Percentiles rank a stretch among this genome's conserved stretches.
These are phyloP conservation scores for Phytopythium kandeliae DNA, from an alignment of 352 stramenopile genomes.

Conservation along the genomic window DNA sequence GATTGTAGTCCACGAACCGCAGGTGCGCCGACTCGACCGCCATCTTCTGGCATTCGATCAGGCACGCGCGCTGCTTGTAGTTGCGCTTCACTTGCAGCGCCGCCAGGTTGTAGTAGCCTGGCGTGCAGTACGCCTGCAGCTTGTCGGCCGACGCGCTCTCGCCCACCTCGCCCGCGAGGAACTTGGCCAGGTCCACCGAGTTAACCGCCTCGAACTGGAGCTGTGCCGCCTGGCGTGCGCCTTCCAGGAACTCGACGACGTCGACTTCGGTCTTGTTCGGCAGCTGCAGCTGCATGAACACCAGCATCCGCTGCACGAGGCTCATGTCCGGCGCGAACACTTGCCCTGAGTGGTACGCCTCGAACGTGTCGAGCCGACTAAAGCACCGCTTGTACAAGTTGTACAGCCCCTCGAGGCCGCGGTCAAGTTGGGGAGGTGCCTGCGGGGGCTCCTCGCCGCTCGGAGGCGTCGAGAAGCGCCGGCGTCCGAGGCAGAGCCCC, in stretches of 20 bases:
- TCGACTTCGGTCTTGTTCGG: slow-evolving; percentile 28
- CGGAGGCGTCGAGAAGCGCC: slow-evolving; percentile 6
- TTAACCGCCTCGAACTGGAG: slow-evolving; percentile 32
- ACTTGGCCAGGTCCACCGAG: slow-evolving; percentile 25
- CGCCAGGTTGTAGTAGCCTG: slow-evolving; percentile 30
- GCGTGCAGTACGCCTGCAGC: slow-evolving; percentile 27
- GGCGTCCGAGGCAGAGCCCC: not conserved
- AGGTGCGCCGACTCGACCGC: slow-evolving; percentile 30
- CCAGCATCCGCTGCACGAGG: slow-evolving; percentile 6
- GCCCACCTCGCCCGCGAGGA: slow-evolving; percentile 17
- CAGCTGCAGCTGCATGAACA: slow-evolving; percentile 33
- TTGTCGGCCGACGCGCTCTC: slow-evolving; percentile 25
- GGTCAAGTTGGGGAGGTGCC: slow-evolving; percentile 15
- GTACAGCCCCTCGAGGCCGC: slow-evolving; percentile 7
- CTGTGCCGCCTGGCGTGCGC: slow-evolving; percentile 25
- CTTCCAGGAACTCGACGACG: slow-evolving; percentile 37
- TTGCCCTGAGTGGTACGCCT: slow-evolving; percentile 20
- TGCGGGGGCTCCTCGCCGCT: not conserved
- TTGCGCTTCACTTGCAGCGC: slow-evolving; percentile 36
- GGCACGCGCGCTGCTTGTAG: slow-evolving; percentile 27
- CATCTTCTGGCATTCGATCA: slow-evolving; percentile 34
- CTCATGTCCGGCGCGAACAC: slow-evolving; percentile 18
- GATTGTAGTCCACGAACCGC: slow-evolving; percentile 20
- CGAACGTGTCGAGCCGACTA: slow-evolving; percentile 18
- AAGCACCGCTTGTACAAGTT: slow-evolving; percentile 16